Base-by-base conservation (phyloP, 192 early-diverging fungal species). In the Phlyctochytrium bullatum region DNA sequence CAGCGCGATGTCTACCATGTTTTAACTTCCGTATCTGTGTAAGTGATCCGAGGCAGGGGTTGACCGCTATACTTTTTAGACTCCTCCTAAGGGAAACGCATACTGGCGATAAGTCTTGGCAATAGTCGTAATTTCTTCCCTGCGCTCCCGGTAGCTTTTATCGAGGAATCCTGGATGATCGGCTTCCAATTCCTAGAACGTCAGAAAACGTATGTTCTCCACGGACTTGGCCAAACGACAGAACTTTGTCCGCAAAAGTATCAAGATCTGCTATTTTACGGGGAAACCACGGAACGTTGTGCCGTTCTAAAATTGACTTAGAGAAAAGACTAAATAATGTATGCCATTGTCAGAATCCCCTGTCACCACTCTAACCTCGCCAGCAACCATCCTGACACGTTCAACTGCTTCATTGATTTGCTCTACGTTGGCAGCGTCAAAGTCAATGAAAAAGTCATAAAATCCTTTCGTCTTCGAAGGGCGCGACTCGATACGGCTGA, bases 391-490 rank as follows among this genome's bases (percentile, higher is more conserved):
- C 64, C 85, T 80, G 59, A 98, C 78, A 25, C 79, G 78, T 51
- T 86, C 79, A 29, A 89, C 76, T 0, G 89, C 86, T 20, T 70
- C 47, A 31, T 78, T 62, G 32, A 95, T 83, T 52, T 91, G 81
- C 34, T 82, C 76, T 62, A 77, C 73, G 74, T 77, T 73, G 34
- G 68, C 62, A 1, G 92, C 89, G 51, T 87, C 79, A 59, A 98
- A 93, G 73, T 98, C 96, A 50, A 98, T 85, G 75, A 89, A 96
- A 78, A 98, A 94, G 73, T 98, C 92, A 73, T 98, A 98, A 52
- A 90, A 82, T 52, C 88, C 90, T 27, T 88, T 88, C 2, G 88
- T 89, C 69, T 83, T 87, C 77, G 87, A 88, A 34, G 96, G 93
- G 24, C 96, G 91, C 36, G 92, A 93, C 80, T 98, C 96, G 75